Base-by-base conservation (phyloP, 2,329 filamentous ascomycete genomes). In the Fusarium sp. region DNA sequence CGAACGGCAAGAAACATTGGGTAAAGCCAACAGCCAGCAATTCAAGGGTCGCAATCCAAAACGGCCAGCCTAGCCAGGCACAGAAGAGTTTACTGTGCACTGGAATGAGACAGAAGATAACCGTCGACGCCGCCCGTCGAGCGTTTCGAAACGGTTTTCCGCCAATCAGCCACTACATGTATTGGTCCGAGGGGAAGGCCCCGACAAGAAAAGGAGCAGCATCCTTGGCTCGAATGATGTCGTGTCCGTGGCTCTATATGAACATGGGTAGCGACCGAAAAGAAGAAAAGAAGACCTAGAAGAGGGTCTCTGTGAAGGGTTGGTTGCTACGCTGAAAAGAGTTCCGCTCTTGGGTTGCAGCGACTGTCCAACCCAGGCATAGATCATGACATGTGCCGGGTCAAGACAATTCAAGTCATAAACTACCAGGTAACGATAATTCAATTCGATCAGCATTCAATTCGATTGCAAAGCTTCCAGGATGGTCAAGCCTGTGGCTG, bases 81-180 rank as follows among this genome's bases (percentile, higher is more conserved):
- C 22, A 35, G 60, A 27, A 46, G 39, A 38, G 45, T 39, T 57
- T 31, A 61, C 57, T 55, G 36, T 57, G 31, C 22, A 35, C 31
- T 41, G 36, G 56, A 52, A 52, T 65, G 33, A 38, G 29, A 54
- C 18, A 50, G 33, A 44, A 61, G 50, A 65, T 61, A 45, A 44
- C 44, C 68, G 62, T 71, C 44, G 29, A 63, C 64, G 62, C 65
- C 62, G 47, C 71, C 63, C 63, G 65, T 71, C 60, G 46, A 72
- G 73, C 70, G 74, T 76, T 76, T 76, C 74, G 74, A 76, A 76
- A 76, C 74, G 64, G 70, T 55, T 75, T 76, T 73, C 74, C 74
- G 73, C 74, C 74, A 75, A 75, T 75, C 65, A 71, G 68, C 62
- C 55, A 52, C 47, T 50, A 41, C 41, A 25, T 33, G 31, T 53